These are phyloP conservation scores for Aspergillus fijiensis DNA, from an alignment of 2,329 filamentous ascomycete species.

Conservation along the genomic window DNA sequence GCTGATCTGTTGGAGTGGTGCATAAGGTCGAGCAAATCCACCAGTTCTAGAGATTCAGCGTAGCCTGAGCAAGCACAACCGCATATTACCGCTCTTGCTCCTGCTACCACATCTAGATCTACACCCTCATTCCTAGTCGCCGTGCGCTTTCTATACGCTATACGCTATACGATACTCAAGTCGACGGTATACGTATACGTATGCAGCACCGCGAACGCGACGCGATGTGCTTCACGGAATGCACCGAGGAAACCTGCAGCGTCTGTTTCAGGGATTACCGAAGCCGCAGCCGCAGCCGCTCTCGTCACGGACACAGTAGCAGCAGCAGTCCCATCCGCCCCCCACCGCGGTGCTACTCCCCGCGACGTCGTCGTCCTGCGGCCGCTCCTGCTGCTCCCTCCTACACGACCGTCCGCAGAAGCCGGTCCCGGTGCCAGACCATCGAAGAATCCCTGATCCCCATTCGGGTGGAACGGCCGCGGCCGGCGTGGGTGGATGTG, in stretches of 20 bases:
- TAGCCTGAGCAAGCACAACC: too few relatives aligned
- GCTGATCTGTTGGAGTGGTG: too few relatives aligned
- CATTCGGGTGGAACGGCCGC: background rate
- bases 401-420: constrained; percentile 17
- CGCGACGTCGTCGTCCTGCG: background rate
- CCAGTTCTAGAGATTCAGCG: too few relatives aligned
- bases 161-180: too few relatives aligned
- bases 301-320: background rate
- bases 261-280: constrained; percentile 16
- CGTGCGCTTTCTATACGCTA: too few relatives aligned
- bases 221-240: constrained; percentile 21
- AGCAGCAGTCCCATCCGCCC: constrained; percentile 7
- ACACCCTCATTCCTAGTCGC: too few relatives aligned
- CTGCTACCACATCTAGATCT: too few relatives aligned
- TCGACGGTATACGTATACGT: too few relatives aligned
- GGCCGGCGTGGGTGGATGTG: background rate
- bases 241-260: constrained; percentile 11
- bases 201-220: too few relatives aligned
- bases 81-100: background rate
- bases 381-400: constrained; percentile 3
- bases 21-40: too few relatives aligned
- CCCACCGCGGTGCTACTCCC: constrained; percentile 1
- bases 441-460: constrained; percentile 15
- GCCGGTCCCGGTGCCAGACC: constrained; percentile 9
- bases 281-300: background rate